Evolutionary conservation across 176 grass and related monocot species (phyloP).

Genomic region (Triticum monococcum): DNA sequence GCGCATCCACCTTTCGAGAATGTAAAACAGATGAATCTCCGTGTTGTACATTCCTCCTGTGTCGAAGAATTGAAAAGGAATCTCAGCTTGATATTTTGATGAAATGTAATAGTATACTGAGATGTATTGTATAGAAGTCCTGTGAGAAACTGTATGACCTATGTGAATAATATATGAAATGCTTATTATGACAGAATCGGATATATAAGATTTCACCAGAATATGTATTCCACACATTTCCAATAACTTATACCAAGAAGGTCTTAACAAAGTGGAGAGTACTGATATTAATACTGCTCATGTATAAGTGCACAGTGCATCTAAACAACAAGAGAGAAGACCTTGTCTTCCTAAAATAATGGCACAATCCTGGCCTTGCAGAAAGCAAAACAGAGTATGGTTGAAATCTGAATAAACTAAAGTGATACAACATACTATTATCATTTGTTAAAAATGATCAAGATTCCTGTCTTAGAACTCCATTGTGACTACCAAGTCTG

Average conservation of each 20-base stretch:
- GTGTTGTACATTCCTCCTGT: constrained; percentile 59
- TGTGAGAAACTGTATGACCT: neutral
- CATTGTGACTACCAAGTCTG: neutral
- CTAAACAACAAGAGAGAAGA: neutral
- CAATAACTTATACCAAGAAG: neutral
- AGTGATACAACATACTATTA: neutral
- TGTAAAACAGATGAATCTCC: no score
- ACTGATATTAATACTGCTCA: neutral
- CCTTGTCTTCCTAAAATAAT: neutral
- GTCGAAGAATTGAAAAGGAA: constrained; percentile 10
- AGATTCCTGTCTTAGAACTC: neutral
- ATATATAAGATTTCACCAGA: neutral
- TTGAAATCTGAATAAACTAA: no score
- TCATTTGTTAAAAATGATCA: neutral
- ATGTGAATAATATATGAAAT: neutral
- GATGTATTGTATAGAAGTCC: neutral
- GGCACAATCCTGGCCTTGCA: neutral
- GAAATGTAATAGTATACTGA: neutral
- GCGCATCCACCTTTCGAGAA: no score
- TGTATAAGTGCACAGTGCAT: neutral
- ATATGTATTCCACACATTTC: neutral
- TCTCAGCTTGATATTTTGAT: neutral
- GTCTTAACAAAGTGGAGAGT: constrained; percentile 3
- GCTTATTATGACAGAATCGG: neutral
- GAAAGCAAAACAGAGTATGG: neutral